Evolutionary conservation across 805 yeast species (phyloP), one percentile per base, ranked within the genome.

Genomic region (Yarrowia yakushimensis): DNA sequence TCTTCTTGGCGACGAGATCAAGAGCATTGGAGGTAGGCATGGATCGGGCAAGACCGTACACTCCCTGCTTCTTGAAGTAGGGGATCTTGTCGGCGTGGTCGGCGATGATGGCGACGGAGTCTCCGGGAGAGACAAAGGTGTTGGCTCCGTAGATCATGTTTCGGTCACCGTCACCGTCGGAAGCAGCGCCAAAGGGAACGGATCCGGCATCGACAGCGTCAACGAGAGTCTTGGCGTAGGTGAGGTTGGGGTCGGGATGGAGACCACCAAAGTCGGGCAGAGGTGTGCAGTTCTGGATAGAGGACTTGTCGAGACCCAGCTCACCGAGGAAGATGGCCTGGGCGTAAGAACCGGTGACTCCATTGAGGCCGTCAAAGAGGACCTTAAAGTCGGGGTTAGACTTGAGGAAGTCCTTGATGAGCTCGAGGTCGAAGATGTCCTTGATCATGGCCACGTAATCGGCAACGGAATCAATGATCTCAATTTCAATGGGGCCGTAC

Each of bases 111-210:
- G 99, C 98, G 33, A 93, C 98, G 4, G 96, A 88, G 75, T 93
- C 99, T 73, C 99, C 98, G 9, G 99, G 99, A 1, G 97, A 91
- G 13, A 93, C 98, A 75, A 93, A 93, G 2, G 97, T 83, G 50
- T 87, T 87, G 41, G 90, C 90, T 65, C 99, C 99, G 74, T 94
- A 94, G 71, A 93, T 93, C 99, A 93, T 93, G 75, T 93, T 93
- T 78, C 99, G 85, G 73, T 93, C 99, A 74, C 99, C 99, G 70
- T 93, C 99, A 75, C 99, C 99, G 73, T 90, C 99, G n/a, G 96
- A 88, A 9, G 98, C 98, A 37, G 98, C 98, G 66, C 99, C 99
- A 73, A 93, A 93, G 8, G 93, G 88, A 67, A 92, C 88, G 64
- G 84, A 77, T 64, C 88, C 88, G 20, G 75, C 72, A 71, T 94